Evolutionary conservation across 768 basidiomycete genomes (phyloP).

Genomic region (Cyclocybe aegerita): DNA sequence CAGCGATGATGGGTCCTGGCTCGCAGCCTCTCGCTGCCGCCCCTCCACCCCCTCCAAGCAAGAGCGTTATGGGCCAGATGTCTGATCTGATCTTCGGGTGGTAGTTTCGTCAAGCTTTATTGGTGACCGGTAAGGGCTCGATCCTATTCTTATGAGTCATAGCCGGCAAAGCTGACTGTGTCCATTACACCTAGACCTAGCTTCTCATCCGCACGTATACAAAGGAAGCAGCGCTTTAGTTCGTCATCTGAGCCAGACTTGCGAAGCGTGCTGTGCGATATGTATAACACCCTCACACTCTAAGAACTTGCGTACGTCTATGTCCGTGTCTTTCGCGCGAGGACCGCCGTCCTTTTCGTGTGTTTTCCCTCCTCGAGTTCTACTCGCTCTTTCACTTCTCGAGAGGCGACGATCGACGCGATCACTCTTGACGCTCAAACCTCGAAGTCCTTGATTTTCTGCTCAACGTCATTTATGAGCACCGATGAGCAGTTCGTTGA

Average conservation of each 20-base stretch:
- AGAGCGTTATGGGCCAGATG: slow-evolving; percentile 69
- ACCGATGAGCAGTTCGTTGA: too few species aligned
- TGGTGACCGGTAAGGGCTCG: neutral
- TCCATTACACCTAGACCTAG: neutral
- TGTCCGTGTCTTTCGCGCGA: slow-evolving; percentile 3
- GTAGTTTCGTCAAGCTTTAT: slow-evolving; percentile 34
- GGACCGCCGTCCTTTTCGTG: neutral
- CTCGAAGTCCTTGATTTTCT: too few species aligned
- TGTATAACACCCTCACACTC: neutral
- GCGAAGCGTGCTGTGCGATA: neutral
- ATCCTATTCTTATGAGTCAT: neutral
- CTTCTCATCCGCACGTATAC: neutral
- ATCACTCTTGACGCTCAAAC: too few species aligned
- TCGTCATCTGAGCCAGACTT: neutral
- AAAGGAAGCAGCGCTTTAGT: too few species aligned
- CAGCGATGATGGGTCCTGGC: slow-evolving; percentile 8
- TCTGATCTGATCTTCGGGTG: slow-evolving; percentile 83
- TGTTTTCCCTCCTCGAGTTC: slow-evolving; percentile 2
- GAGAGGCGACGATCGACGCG: too few species aligned
- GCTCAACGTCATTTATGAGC: too few species aligned
- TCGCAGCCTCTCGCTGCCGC: slow-evolving; percentile 14
- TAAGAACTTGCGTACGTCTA: neutral
- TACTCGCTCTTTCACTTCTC: neutral
- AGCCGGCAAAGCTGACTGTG: neutral
- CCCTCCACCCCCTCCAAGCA: slow-evolving; percentile 39